Evolutionary conservation across 2,329 filamentous ascomycete species (phyloP), one percentile per base, ranked within the genome.

Genomic region (Sarocladium kiliense): DNA sequence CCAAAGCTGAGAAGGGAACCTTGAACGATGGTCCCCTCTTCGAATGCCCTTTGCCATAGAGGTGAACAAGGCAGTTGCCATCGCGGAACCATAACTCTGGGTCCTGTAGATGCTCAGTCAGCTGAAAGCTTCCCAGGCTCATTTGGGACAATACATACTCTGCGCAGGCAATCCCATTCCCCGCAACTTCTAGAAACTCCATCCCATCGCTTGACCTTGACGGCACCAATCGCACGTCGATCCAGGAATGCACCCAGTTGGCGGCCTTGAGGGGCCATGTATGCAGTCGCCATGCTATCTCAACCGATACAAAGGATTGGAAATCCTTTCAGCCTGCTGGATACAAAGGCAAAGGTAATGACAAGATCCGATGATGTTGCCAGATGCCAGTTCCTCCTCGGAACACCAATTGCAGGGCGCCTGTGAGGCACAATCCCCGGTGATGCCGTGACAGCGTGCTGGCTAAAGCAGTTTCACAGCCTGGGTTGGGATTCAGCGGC

Each of bases 11-110:
- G 51, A 87, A 80, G 0, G 84, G 81, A 1, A 92, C 69, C 58
- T 78, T 82, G 65, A 92, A 87, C 1, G 88, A 83, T 1, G 88
- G 84, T 0, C 85, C 85, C 61, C 82, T 74, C 56, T 76, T 77
- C 2, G 86, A 88, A 55, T 83, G 80, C 37, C 85, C 85, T 59
- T 77, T 76, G n/a, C 72, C 79, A 62, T 89, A 85, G 0, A 92
- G 74, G 67, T 91, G 78, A 1, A 92, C 77, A 16, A 84, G 75
- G 62, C 88, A 91, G 64, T 91, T 83, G 14, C 85, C 88, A 59
- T 84, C 71, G 11, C 78, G 74, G 58, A 78, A 77, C 85, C 85
- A 92, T 2, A 93, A 74, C 60, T 91, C 88, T 2, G 80, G 74
- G 61, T 92, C 88, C 88, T 91, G 34, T 39, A 23, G 14, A 23